Percentiles rank a stretch among this genome's conserved stretches.
phyloP scores from a whole-genome alignment of 495 filamentous ascomycete genomes.

The Annulohypoxylon stygium region DNA sequence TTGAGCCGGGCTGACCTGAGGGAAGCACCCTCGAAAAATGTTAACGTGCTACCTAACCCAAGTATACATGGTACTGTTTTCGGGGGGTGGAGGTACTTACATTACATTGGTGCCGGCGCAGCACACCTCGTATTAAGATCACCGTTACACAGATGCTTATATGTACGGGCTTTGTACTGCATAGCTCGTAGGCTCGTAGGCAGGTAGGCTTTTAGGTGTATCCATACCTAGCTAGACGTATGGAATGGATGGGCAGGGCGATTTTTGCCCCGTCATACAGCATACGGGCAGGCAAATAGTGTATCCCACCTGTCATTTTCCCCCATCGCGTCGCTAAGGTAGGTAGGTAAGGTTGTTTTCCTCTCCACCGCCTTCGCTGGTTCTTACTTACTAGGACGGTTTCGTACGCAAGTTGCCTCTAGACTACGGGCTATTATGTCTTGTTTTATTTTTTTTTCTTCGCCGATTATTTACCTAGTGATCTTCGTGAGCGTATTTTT shows the following conservation, averaged over 20 bases:
- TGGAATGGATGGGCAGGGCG: too few relatives aligned
- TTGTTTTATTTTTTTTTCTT: too few relatives aligned
- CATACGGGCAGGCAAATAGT: too few relatives aligned
- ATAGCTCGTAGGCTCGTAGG: neutral
- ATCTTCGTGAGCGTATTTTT: too few relatives aligned
- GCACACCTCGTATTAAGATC: constrained; percentile 30
- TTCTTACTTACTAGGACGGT: neutral
- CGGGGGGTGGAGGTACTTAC: neutral
- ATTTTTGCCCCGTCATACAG: too few relatives aligned
- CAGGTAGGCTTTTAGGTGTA: neutral
- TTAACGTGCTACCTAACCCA: too few relatives aligned
- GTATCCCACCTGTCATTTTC: neutral
- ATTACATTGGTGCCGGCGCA: constrained; percentile 26
- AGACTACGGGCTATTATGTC: neutral
- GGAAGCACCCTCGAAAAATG: too few relatives aligned
- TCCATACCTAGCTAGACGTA: too few relatives aligned
- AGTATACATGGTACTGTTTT: constrained; percentile 9
- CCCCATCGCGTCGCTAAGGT: too few relatives aligned
- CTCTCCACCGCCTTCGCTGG: neutral
- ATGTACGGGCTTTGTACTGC: neutral
- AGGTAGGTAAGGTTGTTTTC: neutral
- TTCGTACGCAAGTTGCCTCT: neutral
- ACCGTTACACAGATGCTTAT: neutral
- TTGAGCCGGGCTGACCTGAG: constrained; percentile 4
- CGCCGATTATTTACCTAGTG: too few relatives aligned